Conservation (phyloP, 2,329 filamentous ascomycete genomes). For the Venturia pyrina region DNA sequence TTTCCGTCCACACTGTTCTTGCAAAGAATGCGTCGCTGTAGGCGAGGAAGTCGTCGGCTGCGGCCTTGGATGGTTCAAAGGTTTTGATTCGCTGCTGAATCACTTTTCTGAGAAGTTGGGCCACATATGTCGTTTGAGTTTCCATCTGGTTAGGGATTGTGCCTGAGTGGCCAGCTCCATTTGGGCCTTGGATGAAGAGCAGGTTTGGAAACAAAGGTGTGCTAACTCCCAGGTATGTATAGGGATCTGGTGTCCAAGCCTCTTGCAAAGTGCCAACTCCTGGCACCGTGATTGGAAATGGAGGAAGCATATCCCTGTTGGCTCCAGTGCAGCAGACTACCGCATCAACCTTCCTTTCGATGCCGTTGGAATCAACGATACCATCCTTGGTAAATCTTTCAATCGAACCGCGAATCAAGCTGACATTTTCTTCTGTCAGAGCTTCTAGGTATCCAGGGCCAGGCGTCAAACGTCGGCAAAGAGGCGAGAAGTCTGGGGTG, state of each 20-base stretch:
- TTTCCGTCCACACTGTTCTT: constrained; percentile 34
- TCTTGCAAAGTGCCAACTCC: not conserved
- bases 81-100: constrained; percentile 38
- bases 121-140: constrained; percentile 45
- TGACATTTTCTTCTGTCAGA: constrained; percentile 30
- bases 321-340: constrained; percentile 38
- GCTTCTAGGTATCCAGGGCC: constrained; percentile 44
- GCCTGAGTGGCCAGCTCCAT: constrained; percentile 27
- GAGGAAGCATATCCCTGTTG: constrained; percentile 25
- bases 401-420: constrained; percentile 26
- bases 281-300: constrained; percentile 19
- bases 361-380: constrained; percentile 30
- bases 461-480: constrained; percentile 40
- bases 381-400: constrained; percentile 26
- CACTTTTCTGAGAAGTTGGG: constrained; percentile 39
- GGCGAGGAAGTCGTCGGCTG: constrained; percentile 40
- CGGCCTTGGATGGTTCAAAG: constrained; percentile 35
- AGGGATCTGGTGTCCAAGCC: constrained; percentile 1
- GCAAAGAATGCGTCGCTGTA: constrained; percentile 37
- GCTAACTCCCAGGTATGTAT: constrained; percentile 49
- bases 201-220: constrained; percentile 60
- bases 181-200: constrained; percentile 22
- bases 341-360: constrained; percentile 29
- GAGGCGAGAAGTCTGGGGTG: constrained; percentile 33
- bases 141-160: constrained; percentile 60